Evolutionary conservation across 805 yeast genomes (phyloP), one percentile per base, ranked within the genome.

Genomic region (Cyberlindnera sargentensis): DNA sequence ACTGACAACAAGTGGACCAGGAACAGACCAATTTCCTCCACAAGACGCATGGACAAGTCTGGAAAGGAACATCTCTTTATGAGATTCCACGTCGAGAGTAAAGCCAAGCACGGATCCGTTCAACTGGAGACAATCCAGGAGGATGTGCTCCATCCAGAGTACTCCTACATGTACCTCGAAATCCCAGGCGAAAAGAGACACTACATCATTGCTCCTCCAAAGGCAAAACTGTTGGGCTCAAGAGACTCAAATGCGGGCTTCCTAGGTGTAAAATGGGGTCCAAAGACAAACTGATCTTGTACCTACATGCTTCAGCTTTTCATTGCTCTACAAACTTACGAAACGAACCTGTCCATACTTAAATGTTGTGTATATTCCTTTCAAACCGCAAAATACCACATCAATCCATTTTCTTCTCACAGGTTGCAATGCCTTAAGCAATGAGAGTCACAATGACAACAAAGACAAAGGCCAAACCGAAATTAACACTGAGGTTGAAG

Each of bases 241-340:
- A 57, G 58, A 26, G 61, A 56, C 41, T 67, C 72, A 25, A 68
- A 66, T 20, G 56, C 67, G 4, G 90, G 91, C 2, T 83, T 86
- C 57, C 67, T 87, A 47, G 95, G 95, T 29, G 80, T 87, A 40
- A 80, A 77, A 55, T 88, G 95, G 95, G 95, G 95, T 1, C 85
- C 90, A 34, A 80, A 75, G 60, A 77, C 76, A 49, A 78, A 76
- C 36, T 60, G 46, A 42, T 30, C 8, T 7, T 5, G 20, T 15
- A 15, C 20, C 20, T 15, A 15, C 20, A 15, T 15, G 20, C 20
- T 15, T 15, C 20, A 15, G 20, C 20, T 15, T 15, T 15, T 15
- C 10, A 35, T 9, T 8, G n/a, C 30, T 26, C 2, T 15, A 6
- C 30, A 6, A 28, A 28, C 9, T 28, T 28, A 28, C 30, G 30